These are phyloP conservation scores for Lodderomyces pseudojiufengensis DNA, from an alignment of 1,139 yeast species.

Conservation along the genomic window DNA sequence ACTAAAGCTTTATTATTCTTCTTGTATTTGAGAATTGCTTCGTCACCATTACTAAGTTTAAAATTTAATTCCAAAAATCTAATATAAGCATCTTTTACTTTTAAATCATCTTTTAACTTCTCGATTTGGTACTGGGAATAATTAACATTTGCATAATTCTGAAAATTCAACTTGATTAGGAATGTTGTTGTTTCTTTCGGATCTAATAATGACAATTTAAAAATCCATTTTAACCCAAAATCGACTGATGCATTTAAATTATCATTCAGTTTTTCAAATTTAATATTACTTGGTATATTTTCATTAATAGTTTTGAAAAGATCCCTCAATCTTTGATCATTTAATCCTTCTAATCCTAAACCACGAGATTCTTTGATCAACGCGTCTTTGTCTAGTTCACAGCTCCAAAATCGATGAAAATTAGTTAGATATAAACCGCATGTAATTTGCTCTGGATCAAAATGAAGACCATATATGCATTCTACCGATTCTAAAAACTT, in stretches of 20 bases:
- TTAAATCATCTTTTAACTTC: constrained; percentile 21
- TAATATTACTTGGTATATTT: constrained; percentile 1
- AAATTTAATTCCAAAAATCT: constrained; percentile 35
- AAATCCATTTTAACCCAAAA: constrained; percentile 21
- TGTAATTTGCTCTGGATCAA: constrained; percentile 7
- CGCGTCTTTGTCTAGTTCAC: constrained; percentile 16
- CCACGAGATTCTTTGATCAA: constrained; percentile 18
- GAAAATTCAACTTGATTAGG: constrained; percentile 21
- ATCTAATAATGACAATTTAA: constrained; percentile 14
- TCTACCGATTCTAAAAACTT: constrained; percentile 1
- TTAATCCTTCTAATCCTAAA: constrained; percentile 26
- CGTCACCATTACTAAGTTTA: constrained; percentile 34
- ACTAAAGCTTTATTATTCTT: constrained; percentile 16
- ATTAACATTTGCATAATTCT: constrained; percentile 23
- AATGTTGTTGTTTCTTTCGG: constrained; percentile 14
- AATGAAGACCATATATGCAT: constrained; percentile 15
- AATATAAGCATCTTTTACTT: constrained; percentile 32
- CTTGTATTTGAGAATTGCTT: constrained; percentile 27
- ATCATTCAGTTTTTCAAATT: constrained; percentile 1
- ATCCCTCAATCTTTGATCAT: constrained; percentile 10
- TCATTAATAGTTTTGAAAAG: constrained; percentile 8
- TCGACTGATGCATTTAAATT: constrained; percentile 2
- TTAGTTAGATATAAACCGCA: constrained; percentile 28
- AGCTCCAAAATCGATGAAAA: constrained; percentile 27
- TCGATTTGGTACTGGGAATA: constrained; percentile 19